A percentile compares a stretch with the other conserved stretches of the same genome.
phyloP scores from a whole-genome alignment of 148 eudicot species.

The Rhododendron simsii region DNA sequence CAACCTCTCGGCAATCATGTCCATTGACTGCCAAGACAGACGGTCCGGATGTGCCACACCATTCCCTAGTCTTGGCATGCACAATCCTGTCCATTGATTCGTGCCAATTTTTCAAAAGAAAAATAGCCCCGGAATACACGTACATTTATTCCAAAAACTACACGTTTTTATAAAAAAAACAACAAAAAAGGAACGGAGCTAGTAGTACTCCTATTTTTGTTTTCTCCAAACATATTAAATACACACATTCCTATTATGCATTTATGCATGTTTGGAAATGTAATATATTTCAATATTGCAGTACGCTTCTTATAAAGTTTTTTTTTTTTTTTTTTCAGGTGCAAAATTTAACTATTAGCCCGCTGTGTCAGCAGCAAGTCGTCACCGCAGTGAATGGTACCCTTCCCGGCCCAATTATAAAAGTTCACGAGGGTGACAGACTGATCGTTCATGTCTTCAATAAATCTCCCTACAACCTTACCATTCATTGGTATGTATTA shows the following conservation, averaged over 20 bases:
- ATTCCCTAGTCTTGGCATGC: neutral
- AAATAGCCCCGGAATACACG: too few species aligned
- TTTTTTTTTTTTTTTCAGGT: slow-evolving; percentile 23
- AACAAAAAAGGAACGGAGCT: too few species aligned
- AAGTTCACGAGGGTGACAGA: slow-evolving; percentile 50
- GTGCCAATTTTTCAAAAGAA: too few species aligned
- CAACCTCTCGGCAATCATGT: too few species aligned
- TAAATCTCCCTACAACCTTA: slow-evolving; percentile 48
- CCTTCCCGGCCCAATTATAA: slow-evolving; percentile 51
- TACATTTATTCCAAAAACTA: too few species aligned
- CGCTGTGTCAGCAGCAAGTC: slow-evolving; percentile 34
- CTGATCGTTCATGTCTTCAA: slow-evolving; percentile 53
- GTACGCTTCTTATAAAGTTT: neutral
- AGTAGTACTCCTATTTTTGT: too few species aligned
- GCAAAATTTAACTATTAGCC: slow-evolving; percentile 30
- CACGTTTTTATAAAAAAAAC: too few species aligned
- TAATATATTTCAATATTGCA: neutral
- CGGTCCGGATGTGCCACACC: too few species aligned
- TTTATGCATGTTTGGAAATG: neutral
- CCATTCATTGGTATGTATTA: slow-evolving; percentile 51
- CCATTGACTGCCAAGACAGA: too few species aligned
- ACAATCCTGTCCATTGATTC: too few species aligned
- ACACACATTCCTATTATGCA: neutral
- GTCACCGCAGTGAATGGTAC: slow-evolving; percentile 49
- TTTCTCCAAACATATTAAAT: neutral